These are phyloP conservation scores for Tricholoma furcatifolium DNA, from an alignment of 768 basidiomycete genomes.

Conservation along the genomic window DNA sequence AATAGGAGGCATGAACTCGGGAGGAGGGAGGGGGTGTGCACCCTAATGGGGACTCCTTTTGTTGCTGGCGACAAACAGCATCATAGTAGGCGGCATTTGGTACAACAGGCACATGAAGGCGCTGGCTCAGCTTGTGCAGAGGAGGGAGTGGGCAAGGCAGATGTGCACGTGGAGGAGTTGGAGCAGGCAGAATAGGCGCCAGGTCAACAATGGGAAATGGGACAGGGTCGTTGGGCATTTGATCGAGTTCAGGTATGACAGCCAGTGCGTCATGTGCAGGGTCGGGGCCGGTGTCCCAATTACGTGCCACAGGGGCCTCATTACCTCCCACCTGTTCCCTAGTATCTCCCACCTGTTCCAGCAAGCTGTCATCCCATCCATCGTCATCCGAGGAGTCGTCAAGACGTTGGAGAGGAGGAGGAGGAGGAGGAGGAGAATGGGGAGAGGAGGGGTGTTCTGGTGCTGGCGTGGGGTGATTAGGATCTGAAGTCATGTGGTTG, in stretches of 20 bases:
- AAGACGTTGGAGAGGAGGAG: no score
- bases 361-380: neutral
- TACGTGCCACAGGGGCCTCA: neutral
- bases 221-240: no score
- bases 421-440: neutral
- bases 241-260: neutral
- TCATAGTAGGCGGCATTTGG: slow-evolving; percentile 1
- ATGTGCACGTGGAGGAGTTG: neutral
- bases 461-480: neutral
- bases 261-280: neutral
- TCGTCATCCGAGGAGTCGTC: slow-evolving; percentile 1
- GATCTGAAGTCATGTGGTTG: neutral
- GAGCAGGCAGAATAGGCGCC: neutral
- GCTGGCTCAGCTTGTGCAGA: neutral
- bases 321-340: no score
- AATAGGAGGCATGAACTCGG: neutral
- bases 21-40: neutral
- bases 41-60: neutral
- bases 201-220: neutral
- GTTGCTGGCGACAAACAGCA: neutral
- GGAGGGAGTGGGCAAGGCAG: neutral
- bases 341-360: slow-evolving; percentile 1
- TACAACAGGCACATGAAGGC: neutral
- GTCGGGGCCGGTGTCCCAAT: neutral
- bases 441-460: neutral